phyloP scores from a whole-genome alignment of 106 monocot genomes.

The Hemerocallis citrina region DNA sequence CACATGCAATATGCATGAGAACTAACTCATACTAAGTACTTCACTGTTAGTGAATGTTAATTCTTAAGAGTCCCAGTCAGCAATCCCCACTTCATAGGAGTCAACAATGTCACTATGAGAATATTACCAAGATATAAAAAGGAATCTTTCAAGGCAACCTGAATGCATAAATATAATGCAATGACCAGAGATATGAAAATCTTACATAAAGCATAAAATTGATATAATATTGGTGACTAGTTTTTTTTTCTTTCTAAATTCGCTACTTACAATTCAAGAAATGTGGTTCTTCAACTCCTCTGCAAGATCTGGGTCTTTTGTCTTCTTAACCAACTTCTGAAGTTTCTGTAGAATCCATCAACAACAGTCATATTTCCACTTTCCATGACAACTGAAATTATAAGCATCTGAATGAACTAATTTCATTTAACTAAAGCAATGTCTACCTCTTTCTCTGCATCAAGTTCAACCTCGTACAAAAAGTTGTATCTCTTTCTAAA shows the following conservation, averaged over 20 bases:
- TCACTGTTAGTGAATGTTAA: no score
- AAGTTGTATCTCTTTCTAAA: constrained; percentile 82
- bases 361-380: neutral
- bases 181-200: no score
- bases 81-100: no score
- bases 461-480: constrained; percentile 73
- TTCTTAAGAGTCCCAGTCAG: no score
- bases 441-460: constrained; percentile 68
- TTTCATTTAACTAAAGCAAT: neutral
- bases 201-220: no score
- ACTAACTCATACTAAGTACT: no score
- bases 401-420: neutral
- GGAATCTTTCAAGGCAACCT: no score
- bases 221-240: no score
- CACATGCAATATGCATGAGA: no score
- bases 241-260: neutral
- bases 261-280: constrained; percentile 76
- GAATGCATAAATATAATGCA: no score
- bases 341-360: constrained; percentile 47
- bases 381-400: neutral
- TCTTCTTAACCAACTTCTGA: constrained; percentile 54
- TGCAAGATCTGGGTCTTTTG: constrained; percentile 46
- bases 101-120: no score
- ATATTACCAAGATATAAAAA: no score
- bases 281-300: constrained; percentile 58